phyloP scores from a whole-genome alignment of 495 filamentous ascomycete species.

The Penicillium alfredii region DNA sequence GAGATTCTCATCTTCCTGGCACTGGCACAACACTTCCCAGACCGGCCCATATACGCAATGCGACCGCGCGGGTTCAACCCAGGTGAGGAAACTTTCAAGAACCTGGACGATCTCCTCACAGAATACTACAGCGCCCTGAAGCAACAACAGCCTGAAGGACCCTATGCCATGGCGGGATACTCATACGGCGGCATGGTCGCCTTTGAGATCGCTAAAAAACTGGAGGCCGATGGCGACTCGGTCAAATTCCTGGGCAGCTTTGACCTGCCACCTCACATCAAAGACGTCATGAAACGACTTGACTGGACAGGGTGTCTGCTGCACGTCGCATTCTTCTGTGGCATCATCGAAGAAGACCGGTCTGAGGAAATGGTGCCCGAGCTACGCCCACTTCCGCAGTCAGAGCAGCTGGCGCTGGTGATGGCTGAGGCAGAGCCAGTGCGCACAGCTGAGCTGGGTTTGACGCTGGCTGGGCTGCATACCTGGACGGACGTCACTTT shows the following conservation, averaged over 20 bases:
- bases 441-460: neutral
- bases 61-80: constrained; percentile 41
- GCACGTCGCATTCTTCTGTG: neutral
- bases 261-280: constrained; percentile 8
- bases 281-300: neutral
- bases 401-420: neutral
- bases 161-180: constrained; percentile 50
- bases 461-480: neutral
- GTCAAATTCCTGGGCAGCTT: constrained; percentile 19
- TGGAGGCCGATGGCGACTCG: constrained; percentile 23
- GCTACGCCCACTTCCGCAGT: neutral
- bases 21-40: constrained; percentile 34
- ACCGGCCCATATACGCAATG: constrained; percentile 47
- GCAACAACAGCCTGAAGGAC: constrained; percentile 38
- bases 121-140: constrained; percentile 36
- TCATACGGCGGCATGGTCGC: constrained; percentile 43
- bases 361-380: neutral
- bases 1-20: constrained; percentile 50
- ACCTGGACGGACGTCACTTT: constrained; percentile 2
- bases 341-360: neutral
- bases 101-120: neutral
- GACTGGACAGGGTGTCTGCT: neutral
- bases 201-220: constrained; percentile 44
- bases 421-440: neutral
- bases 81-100: constrained; percentile 24